Evolutionary conservation across 257 asterid genomes (phyloP), one percentile per base, ranked within the genome.

Genomic region (Orobanche coerulescens): DNA sequence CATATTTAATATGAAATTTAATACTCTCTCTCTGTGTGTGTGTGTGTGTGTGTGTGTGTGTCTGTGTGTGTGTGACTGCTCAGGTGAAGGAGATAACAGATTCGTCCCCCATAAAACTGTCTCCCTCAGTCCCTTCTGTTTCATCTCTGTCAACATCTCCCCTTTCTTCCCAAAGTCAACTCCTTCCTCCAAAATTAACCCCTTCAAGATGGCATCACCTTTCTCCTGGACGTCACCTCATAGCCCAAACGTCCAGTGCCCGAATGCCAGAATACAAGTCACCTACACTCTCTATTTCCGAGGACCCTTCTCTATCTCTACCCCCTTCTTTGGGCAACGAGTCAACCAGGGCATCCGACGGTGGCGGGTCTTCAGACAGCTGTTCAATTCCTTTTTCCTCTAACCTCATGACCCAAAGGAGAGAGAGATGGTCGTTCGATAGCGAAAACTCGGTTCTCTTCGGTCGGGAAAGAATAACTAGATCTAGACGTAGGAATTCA

Each of bases 351-450:
- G 90, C 76, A 43, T 92, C 95, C 55, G 79, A 67, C 65, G 96
- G 86, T 36, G 95, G n/a, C n/a, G n/a, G 90, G 37, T 93, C 96
- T 7, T 89, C 92, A 1, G 99, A 86, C 68, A 78, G 84, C 58
- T 86, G 95, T 91, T 86, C 97, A 28, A 73, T 84, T 44, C 95
- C 95, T 52, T 78, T 79, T 39, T 85, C 79, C 64, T 71, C 96
- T 22, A 95, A 88, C 51, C 80, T 81, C 55, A 62, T 69, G 78
- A 64, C 73, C 9, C 72, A 78, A 24, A 86, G 81, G 15, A 84
- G 86, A 74, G 97, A 85, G 65, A 77, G 97, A 68, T 89, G 94
- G 97, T 93, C 99, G 64, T 93, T 89, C 53, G 99, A 93, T 68
- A 93, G 99, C 57, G 99, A 83, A 61, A 54, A 81, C 16, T 81